phyloP scores from a whole-genome alignment of 2,329 filamentous ascomycete species.

The Fusarium chlamydosporum region DNA sequence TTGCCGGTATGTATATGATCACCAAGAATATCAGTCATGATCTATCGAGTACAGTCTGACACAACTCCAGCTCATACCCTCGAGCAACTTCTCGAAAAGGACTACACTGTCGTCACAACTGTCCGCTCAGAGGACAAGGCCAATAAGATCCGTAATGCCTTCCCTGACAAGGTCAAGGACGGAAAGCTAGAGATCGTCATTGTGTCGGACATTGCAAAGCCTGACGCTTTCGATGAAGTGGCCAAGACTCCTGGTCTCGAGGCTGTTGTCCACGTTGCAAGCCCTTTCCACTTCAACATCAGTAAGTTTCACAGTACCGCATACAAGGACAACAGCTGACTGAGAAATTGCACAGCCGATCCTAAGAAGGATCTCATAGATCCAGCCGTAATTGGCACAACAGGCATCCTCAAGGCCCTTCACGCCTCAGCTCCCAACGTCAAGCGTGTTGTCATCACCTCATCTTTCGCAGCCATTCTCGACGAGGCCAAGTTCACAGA shows the following conservation, averaged over 20 bases:
- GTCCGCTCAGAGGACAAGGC: slow-evolving; percentile 70
- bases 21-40: too few relatives aligned
- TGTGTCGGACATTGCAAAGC: slow-evolving; percentile 82
- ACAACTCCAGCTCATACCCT: slow-evolving; percentile 65
- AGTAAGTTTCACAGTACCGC: slow-evolving; percentile 47
- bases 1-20: slow-evolving; percentile 50
- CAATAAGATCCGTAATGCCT: slow-evolving; percentile 63
- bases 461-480: slow-evolving; percentile 68
- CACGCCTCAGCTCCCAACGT: slow-evolving; percentile 71
- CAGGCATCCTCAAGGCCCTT: slow-evolving; percentile 79
- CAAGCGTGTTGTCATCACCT: slow-evolving; percentile 77
- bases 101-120: slow-evolving; percentile 68
- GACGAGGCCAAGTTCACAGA: slow-evolving; percentile 57
- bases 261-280: slow-evolving; percentile 72
- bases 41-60: neutral
- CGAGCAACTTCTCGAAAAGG: slow-evolving; percentile 65
- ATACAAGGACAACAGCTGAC: neutral
- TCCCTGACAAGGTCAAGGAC: slow-evolving; percentile 57
- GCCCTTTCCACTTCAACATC: slow-evolving; percentile 70
- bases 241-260: slow-evolving; percentile 65
- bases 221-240: slow-evolving; percentile 79
- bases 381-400: slow-evolving; percentile 71
- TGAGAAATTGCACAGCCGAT: slow-evolving; percentile 54
- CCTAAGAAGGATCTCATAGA: slow-evolving; percentile 68
- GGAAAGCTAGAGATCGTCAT: slow-evolving; percentile 67